Conservation (phyloP, 805 yeast species). For the Helenozyma baotianmanensis region DNA sequence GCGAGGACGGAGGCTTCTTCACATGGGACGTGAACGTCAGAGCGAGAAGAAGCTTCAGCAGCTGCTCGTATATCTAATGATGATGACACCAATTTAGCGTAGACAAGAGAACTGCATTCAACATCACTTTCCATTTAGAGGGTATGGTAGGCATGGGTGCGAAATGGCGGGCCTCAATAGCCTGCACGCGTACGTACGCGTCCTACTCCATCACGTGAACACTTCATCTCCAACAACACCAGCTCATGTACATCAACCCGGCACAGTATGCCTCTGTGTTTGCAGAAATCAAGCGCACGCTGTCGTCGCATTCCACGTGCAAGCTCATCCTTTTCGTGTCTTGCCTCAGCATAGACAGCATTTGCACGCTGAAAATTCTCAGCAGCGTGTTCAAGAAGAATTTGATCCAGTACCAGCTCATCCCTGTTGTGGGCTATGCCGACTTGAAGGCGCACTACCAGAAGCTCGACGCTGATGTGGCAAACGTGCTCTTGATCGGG, state of each 20-base stretch:
- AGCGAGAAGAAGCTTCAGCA: slow-evolving; percentile 58
- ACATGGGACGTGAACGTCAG: slow-evolving; percentile 66
- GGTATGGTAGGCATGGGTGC: too few species aligned
- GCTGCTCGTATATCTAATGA: slow-evolving; percentile 37
- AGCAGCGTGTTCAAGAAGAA: slow-evolving; percentile 69
- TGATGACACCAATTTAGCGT: not conserved
- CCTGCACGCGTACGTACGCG: slow-evolving; percentile 2
- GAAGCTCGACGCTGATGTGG: slow-evolving; percentile 67
- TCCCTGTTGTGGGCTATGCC: slow-evolving; percentile 89
- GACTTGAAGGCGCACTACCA: slow-evolving; percentile 64
- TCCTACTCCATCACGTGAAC: slow-evolving; percentile 3
- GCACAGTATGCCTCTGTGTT: slow-evolving; percentile 64
- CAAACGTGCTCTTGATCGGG: slow-evolving; percentile 76
- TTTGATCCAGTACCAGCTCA: slow-evolving; percentile 78
- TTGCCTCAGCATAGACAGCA: slow-evolving; percentile 84
- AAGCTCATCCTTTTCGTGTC: slow-evolving; percentile 84
- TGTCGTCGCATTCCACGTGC: slow-evolving; percentile 89
- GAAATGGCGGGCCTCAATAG: too few species aligned
- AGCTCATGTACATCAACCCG: slow-evolving; percentile 69
- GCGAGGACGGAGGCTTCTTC: slow-evolving; percentile 58
- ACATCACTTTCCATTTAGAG: too few species aligned
- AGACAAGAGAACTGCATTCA: not conserved
- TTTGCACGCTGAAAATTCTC: slow-evolving; percentile 81
- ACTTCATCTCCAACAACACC: not conserved
- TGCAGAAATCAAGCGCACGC: slow-evolving; percentile 60